A percentile compares a stretch with the other conserved stretches of the same genome.
These are phyloP conservation scores for Mortierella sp. DNA, from an alignment of 371 early-diverging fungal species.

Conservation along the genomic window DNA sequence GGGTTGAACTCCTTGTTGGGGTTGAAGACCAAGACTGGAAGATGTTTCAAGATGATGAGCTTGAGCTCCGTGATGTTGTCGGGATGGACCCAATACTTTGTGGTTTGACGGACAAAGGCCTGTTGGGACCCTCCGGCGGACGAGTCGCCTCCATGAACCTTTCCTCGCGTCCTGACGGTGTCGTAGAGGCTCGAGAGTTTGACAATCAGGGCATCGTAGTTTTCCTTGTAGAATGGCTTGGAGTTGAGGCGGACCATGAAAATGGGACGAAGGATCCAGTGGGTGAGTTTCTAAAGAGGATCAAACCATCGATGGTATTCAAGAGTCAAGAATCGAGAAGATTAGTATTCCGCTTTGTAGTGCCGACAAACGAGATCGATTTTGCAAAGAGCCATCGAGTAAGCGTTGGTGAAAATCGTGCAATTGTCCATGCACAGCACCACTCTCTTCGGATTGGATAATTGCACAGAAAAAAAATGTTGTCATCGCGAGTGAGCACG, in stretches of 20 bases:
- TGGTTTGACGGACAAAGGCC: conserved; percentile 89
- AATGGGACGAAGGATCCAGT: conserved; percentile 86
- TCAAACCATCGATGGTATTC: not conserved
- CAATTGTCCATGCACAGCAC: conserved; percentile 10
- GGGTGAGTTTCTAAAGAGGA: conserved; percentile 79
- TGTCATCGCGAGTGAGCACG: conserved; percentile 1
- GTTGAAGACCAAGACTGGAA: conserved; percentile 96
- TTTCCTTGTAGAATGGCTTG: conserved; percentile 92
- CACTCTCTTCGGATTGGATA: conserved; percentile 1
- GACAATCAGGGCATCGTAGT: conserved; percentile 91
- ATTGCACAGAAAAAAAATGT: not conserved
- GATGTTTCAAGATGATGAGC: conserved; percentile 90
- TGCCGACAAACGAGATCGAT: not conserved
- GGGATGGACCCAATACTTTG: conserved; percentile 99
- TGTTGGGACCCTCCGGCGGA: conserved; percentile 77
- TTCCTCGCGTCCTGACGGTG: conserved; percentile 89
- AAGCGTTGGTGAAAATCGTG: not conserved
- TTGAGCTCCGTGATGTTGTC: conserved; percentile 99
- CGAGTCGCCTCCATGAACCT: conserved; percentile 63
- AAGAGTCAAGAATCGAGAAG: not conserved
- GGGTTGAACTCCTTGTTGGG: conserved; percentile 76
- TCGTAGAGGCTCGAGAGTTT: conserved; percentile 92
- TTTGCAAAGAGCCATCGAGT: not conserved
- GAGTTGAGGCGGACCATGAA: conserved; percentile 91
- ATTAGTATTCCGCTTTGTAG: conserved; percentile 8